Evolutionary conservation across 2,329 filamentous ascomycete species (phyloP), one percentile per base, ranked within the genome.

Genomic region (Anisogramma anomala): DNA sequence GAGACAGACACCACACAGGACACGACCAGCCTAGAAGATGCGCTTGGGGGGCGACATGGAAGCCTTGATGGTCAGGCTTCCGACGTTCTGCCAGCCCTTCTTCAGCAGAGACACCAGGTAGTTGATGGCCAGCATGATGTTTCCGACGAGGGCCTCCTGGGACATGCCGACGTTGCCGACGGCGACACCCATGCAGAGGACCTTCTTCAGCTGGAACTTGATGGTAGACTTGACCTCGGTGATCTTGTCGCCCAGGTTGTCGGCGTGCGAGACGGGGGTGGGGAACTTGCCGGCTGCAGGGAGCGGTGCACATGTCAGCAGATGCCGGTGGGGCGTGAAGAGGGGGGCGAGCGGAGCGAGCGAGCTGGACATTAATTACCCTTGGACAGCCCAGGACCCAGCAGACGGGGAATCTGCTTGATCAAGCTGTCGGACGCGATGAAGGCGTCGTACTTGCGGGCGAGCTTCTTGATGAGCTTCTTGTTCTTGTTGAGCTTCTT

Each of bases 401-500:
- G 74, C 68, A 98, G 87, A 95, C 91, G 91, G 59, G 91, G 91
- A 61, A 98, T 96, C 78, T 95, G 88, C 83, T 94, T 95, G 82
- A 98, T 95, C 63, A 98, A 74, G 62, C 83, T 74, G 65, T 98
- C 91, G 65, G 89, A 96, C 66, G 91, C 84, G 65, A 98, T 72
- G 74, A 98, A 98, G 58, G 91, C 91, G 71, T 98, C 91, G 82
- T 98, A 96, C 79, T 98, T 98, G 81, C 88, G 87, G 52, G 91
- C 91, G 55, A 98, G 84, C 84, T 98, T 98, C 87, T 98, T 98
- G 82, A 98, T 95, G 63, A 96, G 82, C 84, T 98, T 98, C 85
- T 98, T 96, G 86, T 98, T 98, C 86, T 98, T 98, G 84, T 98
- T 98, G 58, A 98, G 86, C 84, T 98, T 98, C 85, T 98, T 98